Evolutionary conservation across 1,284 basidiomycete genomes (phyloP).

Genomic region (Apiotrichum siamense): DNA sequence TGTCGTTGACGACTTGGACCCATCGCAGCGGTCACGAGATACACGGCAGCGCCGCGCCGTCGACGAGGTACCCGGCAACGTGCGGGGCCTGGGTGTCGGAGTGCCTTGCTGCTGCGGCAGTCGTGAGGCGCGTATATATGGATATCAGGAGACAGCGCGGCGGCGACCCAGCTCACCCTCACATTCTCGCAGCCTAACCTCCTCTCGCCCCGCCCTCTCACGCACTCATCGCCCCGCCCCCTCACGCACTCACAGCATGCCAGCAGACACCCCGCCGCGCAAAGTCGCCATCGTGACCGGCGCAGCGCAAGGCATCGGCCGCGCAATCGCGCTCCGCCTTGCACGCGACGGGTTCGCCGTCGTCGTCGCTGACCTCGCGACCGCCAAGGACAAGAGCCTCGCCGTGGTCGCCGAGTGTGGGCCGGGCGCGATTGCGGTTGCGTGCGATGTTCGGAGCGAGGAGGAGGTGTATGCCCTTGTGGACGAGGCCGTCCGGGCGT

Average conservation of each 20-base stretch:
- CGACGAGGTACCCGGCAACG: too few species aligned
- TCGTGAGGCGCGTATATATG: too few species aligned
- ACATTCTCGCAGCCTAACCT: too few species aligned
- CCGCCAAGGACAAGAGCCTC: neutral
- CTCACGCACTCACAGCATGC: neutral
- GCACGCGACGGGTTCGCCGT: constrained; percentile 48
- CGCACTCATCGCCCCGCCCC: neutral
- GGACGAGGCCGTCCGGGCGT: constrained; percentile 38
- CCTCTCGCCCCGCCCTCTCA: too few species aligned
- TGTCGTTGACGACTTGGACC: too few species aligned
- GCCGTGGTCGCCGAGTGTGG: constrained; percentile 24
- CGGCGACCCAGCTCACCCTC: too few species aligned
- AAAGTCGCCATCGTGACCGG: constrained; percentile 48
- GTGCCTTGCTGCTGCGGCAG: too few species aligned
- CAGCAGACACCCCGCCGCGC: neutral
- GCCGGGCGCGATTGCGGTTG: constrained; percentile 30
- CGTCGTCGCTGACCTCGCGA: constrained; percentile 40
- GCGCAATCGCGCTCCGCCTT: constrained; percentile 48
- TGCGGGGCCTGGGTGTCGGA: too few species aligned
- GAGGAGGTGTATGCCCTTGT: constrained; percentile 27
- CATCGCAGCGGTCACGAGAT: too few species aligned
- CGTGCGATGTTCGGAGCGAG: constrained; percentile 37
- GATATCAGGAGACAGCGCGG: too few species aligned
- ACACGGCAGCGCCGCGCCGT: too few species aligned
- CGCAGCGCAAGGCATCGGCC: constrained; percentile 49